Evolutionary conservation across 352 stramenopile species (phyloP).

Genomic region (Globisporangium irregulare): DNA sequence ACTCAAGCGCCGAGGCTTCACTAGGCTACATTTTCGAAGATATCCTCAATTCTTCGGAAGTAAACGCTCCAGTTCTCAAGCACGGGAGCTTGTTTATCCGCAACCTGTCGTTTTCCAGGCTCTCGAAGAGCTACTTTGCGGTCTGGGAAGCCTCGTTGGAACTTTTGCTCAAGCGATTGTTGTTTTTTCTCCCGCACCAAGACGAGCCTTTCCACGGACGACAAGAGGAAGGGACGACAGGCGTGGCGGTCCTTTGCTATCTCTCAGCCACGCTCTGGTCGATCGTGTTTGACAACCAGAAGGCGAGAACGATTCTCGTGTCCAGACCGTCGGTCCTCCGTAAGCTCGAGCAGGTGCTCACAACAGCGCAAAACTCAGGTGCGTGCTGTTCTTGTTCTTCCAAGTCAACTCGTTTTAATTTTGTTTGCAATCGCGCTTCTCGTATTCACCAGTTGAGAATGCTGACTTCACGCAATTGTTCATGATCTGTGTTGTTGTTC

Average conservation of each 20-base stretch:
- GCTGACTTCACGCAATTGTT: neutral
- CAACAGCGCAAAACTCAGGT: slow-evolving; percentile 20
- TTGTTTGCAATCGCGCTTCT: neutral
- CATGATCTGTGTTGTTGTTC: neutral
- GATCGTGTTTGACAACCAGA: slow-evolving; percentile 66
- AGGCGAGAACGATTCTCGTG: slow-evolving; percentile 42
- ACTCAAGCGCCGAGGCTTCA: slow-evolving; percentile 26
- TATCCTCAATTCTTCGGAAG: slow-evolving; percentile 29
- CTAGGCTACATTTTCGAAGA: slow-evolving; percentile 47
- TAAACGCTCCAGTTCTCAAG: slow-evolving; percentile 22
- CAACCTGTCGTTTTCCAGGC: slow-evolving; percentile 56
- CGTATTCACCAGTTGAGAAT: neutral
- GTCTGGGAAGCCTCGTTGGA: slow-evolving; percentile 56
- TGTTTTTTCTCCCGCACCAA: neutral
- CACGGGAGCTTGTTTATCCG: slow-evolving; percentile 46
- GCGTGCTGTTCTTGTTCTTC: neutral
- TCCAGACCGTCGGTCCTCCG: slow-evolving; percentile 25
- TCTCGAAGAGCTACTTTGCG: slow-evolving; percentile 50
- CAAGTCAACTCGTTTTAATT: neutral
- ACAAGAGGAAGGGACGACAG: neutral
- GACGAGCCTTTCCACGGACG: neutral
- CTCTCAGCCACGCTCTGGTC: slow-evolving; percentile 48
- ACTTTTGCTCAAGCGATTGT: slow-evolving; percentile 28
- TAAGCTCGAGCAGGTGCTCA: slow-evolving; percentile 31
- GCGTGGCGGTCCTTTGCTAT: neutral